These are phyloP conservation scores for Akanthomyces dipterigenus DNA, from an alignment of 2,329 filamentous ascomycete genomes.

Conservation along the genomic window DNA sequence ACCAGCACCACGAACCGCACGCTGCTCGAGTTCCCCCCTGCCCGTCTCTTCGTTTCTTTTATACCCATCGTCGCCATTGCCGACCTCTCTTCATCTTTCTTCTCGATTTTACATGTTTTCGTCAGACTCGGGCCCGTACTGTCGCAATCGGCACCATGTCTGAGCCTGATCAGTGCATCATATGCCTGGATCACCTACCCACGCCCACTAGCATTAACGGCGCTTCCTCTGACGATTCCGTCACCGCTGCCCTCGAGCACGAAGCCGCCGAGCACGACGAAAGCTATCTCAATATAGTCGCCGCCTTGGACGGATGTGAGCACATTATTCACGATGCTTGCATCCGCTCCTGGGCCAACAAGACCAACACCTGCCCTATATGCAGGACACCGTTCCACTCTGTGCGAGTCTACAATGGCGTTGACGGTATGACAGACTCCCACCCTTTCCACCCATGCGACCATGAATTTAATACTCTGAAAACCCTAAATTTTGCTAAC, in stretches of 20 bases:
- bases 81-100: constrained; percentile 11
- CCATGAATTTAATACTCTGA: neutral
- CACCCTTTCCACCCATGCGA: constrained; percentile 8
- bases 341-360: constrained; percentile 88
- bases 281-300: constrained; percentile 41
- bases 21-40: constrained; percentile 18
- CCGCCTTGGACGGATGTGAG: constrained; percentile 67
- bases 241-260: constrained; percentile 16
- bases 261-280: constrained; percentile 21
- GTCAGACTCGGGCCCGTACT: constrained; percentile 29
- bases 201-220: constrained; percentile 21
- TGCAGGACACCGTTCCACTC: constrained; percentile 87
- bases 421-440: constrained; percentile 59
- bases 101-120: constrained; percentile 40
- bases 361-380: constrained; percentile 96
- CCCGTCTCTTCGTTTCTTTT: constrained; percentile 11
- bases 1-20: constrained; percentile 9
- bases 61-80: constrained; percentile 13
- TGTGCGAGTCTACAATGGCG: constrained; percentile 73
- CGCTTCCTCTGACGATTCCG: constrained; percentile 18
- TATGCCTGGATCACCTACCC: constrained; percentile 57
- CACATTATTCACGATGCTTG: constrained; percentile 92
- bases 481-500: neutral
- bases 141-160: constrained; percentile 39
- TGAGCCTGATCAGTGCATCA: constrained; percentile 61